Evolutionary conservation across 192 early-diverging fungal genomes (phyloP).

Genomic region (Coemansia umbellata): DNA sequence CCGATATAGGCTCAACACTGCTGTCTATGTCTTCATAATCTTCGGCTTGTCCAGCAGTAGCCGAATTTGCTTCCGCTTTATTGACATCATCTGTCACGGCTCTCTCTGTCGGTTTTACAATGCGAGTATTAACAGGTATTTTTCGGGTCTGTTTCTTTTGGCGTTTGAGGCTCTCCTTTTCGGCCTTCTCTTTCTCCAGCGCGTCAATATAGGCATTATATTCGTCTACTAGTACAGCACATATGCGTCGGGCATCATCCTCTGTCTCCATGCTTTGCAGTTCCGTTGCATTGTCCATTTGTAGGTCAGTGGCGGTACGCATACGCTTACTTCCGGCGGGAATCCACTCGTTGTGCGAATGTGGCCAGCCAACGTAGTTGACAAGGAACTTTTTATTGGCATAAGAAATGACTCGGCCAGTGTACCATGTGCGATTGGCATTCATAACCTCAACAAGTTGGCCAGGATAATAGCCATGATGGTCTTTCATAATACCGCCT

Average conservation of each 20-base stretch:
- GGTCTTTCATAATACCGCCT: constrained; percentile 47
- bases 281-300: neutral
- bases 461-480: constrained; percentile 49
- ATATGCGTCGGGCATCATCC: constrained; percentile 34
- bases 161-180: constrained; percentile 9
- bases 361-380: constrained; percentile 37
- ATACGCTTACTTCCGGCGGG: constrained; percentile 41
- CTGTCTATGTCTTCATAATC: constrained; percentile 11
- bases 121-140: constrained; percentile 7
- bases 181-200: constrained; percentile 12
- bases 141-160: constrained; percentile 1
- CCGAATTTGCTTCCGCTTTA: neutral
- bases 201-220: constrained; percentile 41
- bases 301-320: constrained; percentile 1
- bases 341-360: constrained; percentile 49
- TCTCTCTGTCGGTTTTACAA: constrained; percentile 3
- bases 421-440: constrained; percentile 45
- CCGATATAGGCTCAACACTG: constrained; percentile 36
- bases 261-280: constrained; percentile 18
- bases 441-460: constrained; percentile 47
- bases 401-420: constrained; percentile 39
- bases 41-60: neutral
- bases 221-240: constrained; percentile 37
- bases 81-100: neutral
- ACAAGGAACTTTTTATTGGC: constrained; percentile 42